Percentiles rank a stretch among this genome's conserved stretches.
Evolutionary conservation across 1,284 basidiomycete species (phyloP).

Genomic region (Cryptococcus deneoformans): DNA sequence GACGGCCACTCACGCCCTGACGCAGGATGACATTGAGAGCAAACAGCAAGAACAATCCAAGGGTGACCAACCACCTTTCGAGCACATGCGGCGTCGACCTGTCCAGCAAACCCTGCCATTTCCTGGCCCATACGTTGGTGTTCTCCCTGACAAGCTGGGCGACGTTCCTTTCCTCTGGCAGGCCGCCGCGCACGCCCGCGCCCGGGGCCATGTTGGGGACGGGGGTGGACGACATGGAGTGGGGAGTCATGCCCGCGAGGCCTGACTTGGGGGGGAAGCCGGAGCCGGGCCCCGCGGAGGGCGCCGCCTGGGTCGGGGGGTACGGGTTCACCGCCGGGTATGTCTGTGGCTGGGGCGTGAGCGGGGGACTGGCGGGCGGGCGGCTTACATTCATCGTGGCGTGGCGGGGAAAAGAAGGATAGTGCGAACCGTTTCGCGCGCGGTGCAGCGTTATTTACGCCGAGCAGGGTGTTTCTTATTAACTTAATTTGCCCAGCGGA

Average conservation of each 20-base stretch:
- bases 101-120: slow-evolving; percentile 79
- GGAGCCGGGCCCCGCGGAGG: slow-evolving; percentile 41
- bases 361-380: neutral
- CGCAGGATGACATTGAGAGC: slow-evolving; percentile 80
- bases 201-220: slow-evolving; percentile 32
- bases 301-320: slow-evolving; percentile 10
- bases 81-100: slow-evolving; percentile 84
- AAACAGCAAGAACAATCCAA: slow-evolving; percentile 71
- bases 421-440: too few species aligned
- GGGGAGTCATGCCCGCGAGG: slow-evolving; percentile 43
- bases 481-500: too few species aligned
- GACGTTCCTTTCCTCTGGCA: slow-evolving; percentile 49
- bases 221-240: slow-evolving; percentile 30
- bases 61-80: slow-evolving; percentile 84
- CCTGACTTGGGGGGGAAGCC: slow-evolving; percentile 48
- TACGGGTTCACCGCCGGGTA: slow-evolving; percentile 24
- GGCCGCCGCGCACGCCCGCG: slow-evolving; percentile 35
- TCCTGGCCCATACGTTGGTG: slow-evolving; percentile 44
- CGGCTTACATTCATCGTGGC: neutral
- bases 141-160: slow-evolving; percentile 47
- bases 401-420: too few species aligned
- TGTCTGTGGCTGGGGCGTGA: neutral
- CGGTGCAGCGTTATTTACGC: too few species aligned
- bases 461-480: too few species aligned
- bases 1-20: slow-evolving; percentile 70